Base-by-base conservation (phyloP, 2,329 filamentous ascomycete species). In the Aspergillus niger region DNA sequence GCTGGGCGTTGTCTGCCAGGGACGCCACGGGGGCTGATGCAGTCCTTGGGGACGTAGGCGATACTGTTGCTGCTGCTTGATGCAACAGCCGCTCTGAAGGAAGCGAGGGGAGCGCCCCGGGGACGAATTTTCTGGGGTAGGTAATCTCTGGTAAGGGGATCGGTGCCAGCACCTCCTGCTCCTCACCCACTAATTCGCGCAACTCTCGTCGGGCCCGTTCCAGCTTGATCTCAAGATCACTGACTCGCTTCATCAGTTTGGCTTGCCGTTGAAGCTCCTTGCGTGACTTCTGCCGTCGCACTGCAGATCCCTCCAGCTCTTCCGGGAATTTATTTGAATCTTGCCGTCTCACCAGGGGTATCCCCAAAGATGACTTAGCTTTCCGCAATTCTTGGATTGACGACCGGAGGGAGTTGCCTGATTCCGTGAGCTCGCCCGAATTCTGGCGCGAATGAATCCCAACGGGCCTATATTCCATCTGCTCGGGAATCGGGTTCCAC, bases 161-260 rank as follows among this genome's bases (percentile, higher is more conserved):
- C 39, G 28, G 61, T 55, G 50, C 61, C 41, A 52, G 26, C 15
- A 61, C 64, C 36, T 69, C 72, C 61, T 70, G 63, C 30, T 69
- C 72, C 61, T 70, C 78, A 10, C 75, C 75, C 15, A 84, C 73
- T 41, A 82, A 76, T 5, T 81, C 75, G 32, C 79, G 76, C 24
- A 88, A 78, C 70, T 88, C 82, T 52, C 79, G 79, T 36, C 84
- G 79, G 8, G 85, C 85, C 38, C 79, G 78, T 15, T 83, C 76
- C 30, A 88, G 79, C 69, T 87, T 86, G 11, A 77, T 71, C 66
- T 89, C 86, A 11, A 88, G 79, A 64, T 87, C 81, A 64, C 84
- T 86, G 30, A 88, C 85, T 55, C 84, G 81, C 73, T 86, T 86
- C 43, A 80, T 76, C 32, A 88, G 74, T 63, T 85, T 86, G 60